phyloP scores from a whole-genome alignment of 805 yeast species.

The Candida suzukii region DNA sequence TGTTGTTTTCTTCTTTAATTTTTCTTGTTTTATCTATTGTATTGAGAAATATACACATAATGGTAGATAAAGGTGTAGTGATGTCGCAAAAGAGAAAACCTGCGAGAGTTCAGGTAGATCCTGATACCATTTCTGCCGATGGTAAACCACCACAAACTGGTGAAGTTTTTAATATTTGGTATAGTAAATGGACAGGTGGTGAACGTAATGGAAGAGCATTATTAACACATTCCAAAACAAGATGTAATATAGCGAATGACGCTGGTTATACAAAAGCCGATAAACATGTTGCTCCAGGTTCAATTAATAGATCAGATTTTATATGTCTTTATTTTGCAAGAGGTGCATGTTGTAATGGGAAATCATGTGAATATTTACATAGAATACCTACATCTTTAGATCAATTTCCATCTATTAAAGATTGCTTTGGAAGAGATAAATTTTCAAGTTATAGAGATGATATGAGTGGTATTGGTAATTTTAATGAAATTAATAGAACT shows the following conservation, averaged over 20 bases:
- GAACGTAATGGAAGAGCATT: constrained; percentile 37
- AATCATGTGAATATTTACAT: constrained; percentile 70
- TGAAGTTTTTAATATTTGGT: constrained; percentile 81
- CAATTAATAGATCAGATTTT: constrained; percentile 27
- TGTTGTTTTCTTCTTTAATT: no score
- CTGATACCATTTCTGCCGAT: constrained; percentile 44
- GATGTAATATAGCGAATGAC: constrained; percentile 55
- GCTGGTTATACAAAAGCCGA: constrained; percentile 73
- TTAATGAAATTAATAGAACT: constrained; percentile 62
- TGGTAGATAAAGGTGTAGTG: neutral
- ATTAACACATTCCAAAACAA: constrained; percentile 41
- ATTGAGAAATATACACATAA: no score
- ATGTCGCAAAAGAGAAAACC: constrained; percentile 26
- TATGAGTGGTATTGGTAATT: constrained; percentile 90
- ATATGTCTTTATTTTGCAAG: constrained; percentile 84
- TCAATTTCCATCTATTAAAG: constrained; percentile 53
- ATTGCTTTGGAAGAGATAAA: constrained; percentile 91
- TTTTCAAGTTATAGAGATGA: constrained; percentile 79
- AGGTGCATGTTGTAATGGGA: constrained; percentile 80
- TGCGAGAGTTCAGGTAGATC: constrained; percentile 72
- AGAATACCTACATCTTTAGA: constrained; percentile 64
- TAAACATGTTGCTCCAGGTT: constrained; percentile 25
- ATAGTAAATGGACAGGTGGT: constrained; percentile 81
- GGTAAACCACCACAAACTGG: constrained; percentile 77
- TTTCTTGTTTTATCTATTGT: no score